Evolutionary conservation across 306 rosid genomes (phyloP), one percentile per base, ranked within the genome.

Genomic region (Quercus alba): DNA sequence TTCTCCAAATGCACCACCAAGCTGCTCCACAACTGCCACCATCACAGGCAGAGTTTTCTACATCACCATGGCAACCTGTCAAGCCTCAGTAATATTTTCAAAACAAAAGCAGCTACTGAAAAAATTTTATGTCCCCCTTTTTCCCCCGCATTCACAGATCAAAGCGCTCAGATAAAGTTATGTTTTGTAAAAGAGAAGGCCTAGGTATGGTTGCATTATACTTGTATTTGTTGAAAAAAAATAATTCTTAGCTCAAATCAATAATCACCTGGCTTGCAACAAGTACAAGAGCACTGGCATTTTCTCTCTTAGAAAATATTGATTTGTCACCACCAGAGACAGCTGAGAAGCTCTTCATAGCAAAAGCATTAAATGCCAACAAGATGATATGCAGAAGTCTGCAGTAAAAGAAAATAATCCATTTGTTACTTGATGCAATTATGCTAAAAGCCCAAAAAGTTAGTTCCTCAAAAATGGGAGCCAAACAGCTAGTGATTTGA

Each of bases 41-140:
- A 91, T 90, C 59, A 94, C 97, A 3, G 97, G 99, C 59, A 94
- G 90, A 55, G 99, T 93, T 93, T 94, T 94, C 97, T 91, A 90
- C 78, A 81, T 81, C 31, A 76, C 20, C 35, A 80, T 71, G 56
- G 25, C 78, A 74, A 80, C 20, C 46, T 51, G 59, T 72, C 12
- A 73, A 44, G 30, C 61, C 28, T 51, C 75, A n/a, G 20, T 31
- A 68, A 35, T 23, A 33, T 1, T 66, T 11, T n/a, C 44, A 46
- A 69, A 25, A 76, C 20, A 81, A 66, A 81, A 70, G 57, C 54
- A 52, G 20, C 55, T 7, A 44, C 12, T 7, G 13, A 19, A 74
- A 64, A 72, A 54, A 31, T 26, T 76, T 33, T 33, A n/a, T 18
- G 18, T 21, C 74, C 18, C 8, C 10, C 66, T 57, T 62, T 31